Conservation (phyloP, 768 basidiomycete species). For the Fibroporia radiculosa region DNA sequence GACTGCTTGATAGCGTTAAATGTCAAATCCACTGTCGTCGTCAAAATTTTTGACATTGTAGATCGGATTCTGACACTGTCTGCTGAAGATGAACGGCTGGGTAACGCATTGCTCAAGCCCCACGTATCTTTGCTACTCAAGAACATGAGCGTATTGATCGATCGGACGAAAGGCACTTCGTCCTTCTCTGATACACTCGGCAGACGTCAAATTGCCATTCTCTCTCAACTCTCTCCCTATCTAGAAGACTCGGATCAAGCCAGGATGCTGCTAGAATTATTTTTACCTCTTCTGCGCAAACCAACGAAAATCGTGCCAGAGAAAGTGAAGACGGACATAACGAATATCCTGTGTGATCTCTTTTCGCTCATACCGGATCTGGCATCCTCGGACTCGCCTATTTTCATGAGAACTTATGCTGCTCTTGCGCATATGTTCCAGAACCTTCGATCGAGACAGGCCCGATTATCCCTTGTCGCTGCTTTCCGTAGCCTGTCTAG, state of each 20-base stretch:
- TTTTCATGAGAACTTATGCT: constrained; percentile 48
- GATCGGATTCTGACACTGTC: constrained; percentile 59
- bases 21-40: constrained; percentile 81
- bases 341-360: constrained; percentile 61
- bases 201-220: constrained; percentile 74
- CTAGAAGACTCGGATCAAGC: constrained; percentile 67
- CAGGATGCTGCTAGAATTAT: constrained; percentile 57
- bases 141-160: constrained; percentile 63
- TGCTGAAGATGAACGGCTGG: constrained; percentile 39
- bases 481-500: constrained; percentile 50
- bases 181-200: constrained; percentile 53
- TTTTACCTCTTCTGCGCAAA: constrained; percentile 74
- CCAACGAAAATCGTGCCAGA: constrained; percentile 74
- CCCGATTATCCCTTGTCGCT: constrained; percentile 60
- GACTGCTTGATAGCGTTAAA: constrained; percentile 73
- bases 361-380: constrained; percentile 65
- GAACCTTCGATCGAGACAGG: constrained; percentile 59
- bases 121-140: constrained; percentile 64
- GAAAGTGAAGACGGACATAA: constrained; percentile 75
- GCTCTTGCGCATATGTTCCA: constrained; percentile 76
- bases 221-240: constrained; percentile 74
- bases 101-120: constrained; percentile 53
- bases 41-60: constrained; percentile 78
- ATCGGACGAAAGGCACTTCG: constrained; percentile 44
- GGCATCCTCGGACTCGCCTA: constrained; percentile 31